Base-by-base conservation (phyloP, 805 yeast species). In the Ogataea glucozyma region DNA sequence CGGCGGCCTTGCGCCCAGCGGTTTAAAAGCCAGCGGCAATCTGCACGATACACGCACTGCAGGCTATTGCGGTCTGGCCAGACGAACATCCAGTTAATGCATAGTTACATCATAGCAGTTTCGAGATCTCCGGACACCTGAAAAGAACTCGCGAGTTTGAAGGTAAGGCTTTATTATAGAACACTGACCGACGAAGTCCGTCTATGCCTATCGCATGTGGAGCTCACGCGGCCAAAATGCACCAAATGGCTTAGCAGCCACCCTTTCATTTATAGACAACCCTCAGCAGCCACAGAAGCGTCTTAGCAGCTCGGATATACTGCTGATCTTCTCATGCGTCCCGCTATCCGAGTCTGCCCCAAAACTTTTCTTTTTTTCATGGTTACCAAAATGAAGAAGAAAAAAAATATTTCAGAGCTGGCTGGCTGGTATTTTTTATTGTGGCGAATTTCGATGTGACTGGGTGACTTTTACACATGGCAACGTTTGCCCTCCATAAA, bases 81-180 rank as follows among this genome's bases (percentile, higher is more conserved):
- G 29, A 9, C 30, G 32, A 26, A 8, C 19, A 26, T 26, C 32
- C 26, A n/a, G n/a, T n/a, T n/a, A n/a, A 24, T 29, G 40, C 40
- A 36, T 6, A 18, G 24, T 34, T 22, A 34, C 38, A 34, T 34
- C 38, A 34, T 34, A 16, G 10, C 38, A 22, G 38, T 34, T 34
- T 34, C 12, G 16, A 16, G 29, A 34, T 34, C 38, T 34, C 38
- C 38, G 29, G 14, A 34, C 16, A 9, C 6, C 6, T 10, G 17
- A 14, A 31, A 3, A 12, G 24, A 13, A n/a, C 14, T 18, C 14
- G 8, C 37, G 13, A 32, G n/a, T 6, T 14, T 7, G 23, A n/a
- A n/a, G n/a, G n/a, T n/a, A n/a, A n/a, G n/a, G n/a, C n/a, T n/a
- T n/a, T n/a, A n/a, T n/a, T n/a, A n/a, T n/a, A n/a, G n/a, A n/a